Evolutionary conservation across 2,329 filamentous ascomycete genomes (phyloP).

Genomic region (Ascochyta lentis): DNA sequence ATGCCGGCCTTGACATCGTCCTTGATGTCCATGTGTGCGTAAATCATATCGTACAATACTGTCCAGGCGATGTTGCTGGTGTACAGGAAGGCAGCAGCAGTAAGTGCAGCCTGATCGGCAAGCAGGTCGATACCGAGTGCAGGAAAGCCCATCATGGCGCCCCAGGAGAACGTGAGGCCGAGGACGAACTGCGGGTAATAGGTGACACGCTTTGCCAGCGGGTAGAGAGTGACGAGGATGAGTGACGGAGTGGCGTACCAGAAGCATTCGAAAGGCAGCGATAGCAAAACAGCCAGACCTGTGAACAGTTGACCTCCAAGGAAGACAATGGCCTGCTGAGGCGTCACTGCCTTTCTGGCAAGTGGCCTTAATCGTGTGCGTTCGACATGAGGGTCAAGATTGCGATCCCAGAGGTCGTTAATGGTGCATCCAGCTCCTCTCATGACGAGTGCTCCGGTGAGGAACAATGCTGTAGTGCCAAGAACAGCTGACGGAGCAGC

Average conservation of each 20-base stretch:
- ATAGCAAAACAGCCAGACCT: slow-evolving; percentile 75
- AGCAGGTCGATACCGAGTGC: slow-evolving; percentile 81
- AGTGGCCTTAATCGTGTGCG: slow-evolving; percentile 81
- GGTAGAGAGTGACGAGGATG: slow-evolving; percentile 75
- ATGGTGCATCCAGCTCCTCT: slow-evolving; percentile 86
- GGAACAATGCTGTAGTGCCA: slow-evolving; percentile 72
- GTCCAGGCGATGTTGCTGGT: slow-evolving; percentile 85
- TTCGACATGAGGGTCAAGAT: slow-evolving; percentile 80
- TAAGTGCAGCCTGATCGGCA: slow-evolving; percentile 65
- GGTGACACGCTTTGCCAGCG: slow-evolving; percentile 83
- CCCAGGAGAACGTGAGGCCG: slow-evolving; percentile 87
- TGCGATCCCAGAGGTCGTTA: slow-evolving; percentile 89
- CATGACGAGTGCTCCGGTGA: slow-evolving; percentile 81
- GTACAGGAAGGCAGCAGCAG: slow-evolving; percentile 74
- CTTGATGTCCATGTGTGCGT: slow-evolving; percentile 89
- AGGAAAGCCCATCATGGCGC: slow-evolving; percentile 85
- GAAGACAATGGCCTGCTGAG: slow-evolving; percentile 73
- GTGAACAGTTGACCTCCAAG: slow-evolving; percentile 76
- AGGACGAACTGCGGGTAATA: slow-evolving; percentile 87
- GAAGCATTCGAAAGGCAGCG: slow-evolving; percentile 76
- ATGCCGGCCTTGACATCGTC: slow-evolving; percentile 87
- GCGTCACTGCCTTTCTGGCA: slow-evolving; percentile 77
- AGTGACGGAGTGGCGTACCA: slow-evolving; percentile 80
- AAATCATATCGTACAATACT: slow-evolving; percentile 89
- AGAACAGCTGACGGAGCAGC: slow-evolving; percentile 66